These are phyloP conservation scores for Colletotrichum sp. DNA, from an alignment of 2,329 filamentous ascomycete species.

Conservation along the genomic window DNA sequence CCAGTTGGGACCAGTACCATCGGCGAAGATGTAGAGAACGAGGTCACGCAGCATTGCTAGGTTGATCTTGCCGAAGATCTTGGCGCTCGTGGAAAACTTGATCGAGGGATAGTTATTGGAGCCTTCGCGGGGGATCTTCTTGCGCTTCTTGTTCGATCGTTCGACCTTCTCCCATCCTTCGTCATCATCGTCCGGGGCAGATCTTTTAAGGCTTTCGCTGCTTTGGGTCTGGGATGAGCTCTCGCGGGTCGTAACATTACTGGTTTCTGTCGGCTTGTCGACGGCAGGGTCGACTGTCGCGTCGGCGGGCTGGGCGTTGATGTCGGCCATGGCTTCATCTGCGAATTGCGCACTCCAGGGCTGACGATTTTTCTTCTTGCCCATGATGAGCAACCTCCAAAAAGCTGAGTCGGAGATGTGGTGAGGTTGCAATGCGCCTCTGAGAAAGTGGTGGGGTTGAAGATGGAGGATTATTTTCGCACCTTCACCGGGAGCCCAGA, in stretches of 20 bases:
- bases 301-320: neutral
- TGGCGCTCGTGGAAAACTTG: slow-evolving; percentile 60
- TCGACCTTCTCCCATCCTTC: slow-evolving; percentile 62
- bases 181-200: slow-evolving; percentile 44
- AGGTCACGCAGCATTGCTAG: slow-evolving; percentile 68
- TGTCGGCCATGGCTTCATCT: neutral
- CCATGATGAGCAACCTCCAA: neutral
- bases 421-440: neutral
- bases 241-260: neutral
- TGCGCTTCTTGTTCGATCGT: slow-evolving; percentile 60
- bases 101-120: slow-evolving; percentile 65
- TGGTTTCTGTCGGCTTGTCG: neutral
- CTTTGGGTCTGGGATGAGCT: slow-evolving; percentile 29
- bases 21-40: slow-evolving; percentile 70
- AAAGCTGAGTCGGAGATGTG: neutral
- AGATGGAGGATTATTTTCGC: neutral
- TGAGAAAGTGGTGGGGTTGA: neutral
- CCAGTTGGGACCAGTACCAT: slow-evolving; percentile 70
- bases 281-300: neutral
- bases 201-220: slow-evolving; percentile 52
- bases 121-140: slow-evolving; percentile 63
- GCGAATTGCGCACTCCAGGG: slow-evolving; percentile 11
- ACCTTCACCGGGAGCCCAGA: neutral
- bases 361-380: slow-evolving; percentile 4
- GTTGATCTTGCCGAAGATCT: slow-evolving; percentile 66